Conservation (phyloP, 495 filamentous ascomycete genomes). For the Penicillium bialowiezense region DNA sequence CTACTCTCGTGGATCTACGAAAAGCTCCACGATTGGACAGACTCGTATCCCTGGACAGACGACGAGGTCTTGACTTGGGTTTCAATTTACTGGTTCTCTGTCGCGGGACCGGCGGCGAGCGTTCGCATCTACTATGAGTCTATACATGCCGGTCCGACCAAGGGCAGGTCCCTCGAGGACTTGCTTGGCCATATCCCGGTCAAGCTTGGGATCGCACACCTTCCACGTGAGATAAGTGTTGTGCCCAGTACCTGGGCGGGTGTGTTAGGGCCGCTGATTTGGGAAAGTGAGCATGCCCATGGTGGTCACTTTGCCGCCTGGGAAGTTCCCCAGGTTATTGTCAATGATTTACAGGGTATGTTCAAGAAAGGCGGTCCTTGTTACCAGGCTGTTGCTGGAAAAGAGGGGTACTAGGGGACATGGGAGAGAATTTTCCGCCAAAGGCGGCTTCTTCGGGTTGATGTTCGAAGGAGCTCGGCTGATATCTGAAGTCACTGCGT, state of each 20-base stretch:
- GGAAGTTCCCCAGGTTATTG: conserved; percentile 54
- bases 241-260: conserved; percentile 50
- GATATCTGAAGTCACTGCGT: too few species aligned
- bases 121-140: conserved; percentile 62
- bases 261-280: conserved; percentile 52
- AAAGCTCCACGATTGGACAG: conserved; percentile 68
- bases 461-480: too few species aligned
- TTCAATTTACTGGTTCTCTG: conserved; percentile 59
- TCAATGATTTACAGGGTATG: conserved; percentile 55
- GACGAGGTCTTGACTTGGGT: conserved; percentile 68
- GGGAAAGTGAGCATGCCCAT: conserved; percentile 45
- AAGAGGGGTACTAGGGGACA: conserved; percentile 22
- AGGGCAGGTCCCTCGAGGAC: conserved; percentile 9
- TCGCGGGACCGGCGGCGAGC: conserved; percentile 54
- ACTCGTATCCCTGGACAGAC: conserved; percentile 64
- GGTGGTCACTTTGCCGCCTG: conserved; percentile 66
- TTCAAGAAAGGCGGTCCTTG: conserved; percentile 45
- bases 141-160: conserved; percentile 12
- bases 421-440: too few species aligned
- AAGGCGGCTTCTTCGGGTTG: neutral
- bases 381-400: conserved; percentile 28
- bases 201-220: conserved; percentile 51
- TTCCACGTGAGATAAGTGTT: conserved; percentile 50
- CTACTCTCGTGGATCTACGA: conserved; percentile 67
- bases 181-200: conserved; percentile 30